Evolutionary conservation across 345 rosid genomes (phyloP), one percentile per base, ranked within the genome.

Genomic region (Cochlearia excelsa): DNA sequence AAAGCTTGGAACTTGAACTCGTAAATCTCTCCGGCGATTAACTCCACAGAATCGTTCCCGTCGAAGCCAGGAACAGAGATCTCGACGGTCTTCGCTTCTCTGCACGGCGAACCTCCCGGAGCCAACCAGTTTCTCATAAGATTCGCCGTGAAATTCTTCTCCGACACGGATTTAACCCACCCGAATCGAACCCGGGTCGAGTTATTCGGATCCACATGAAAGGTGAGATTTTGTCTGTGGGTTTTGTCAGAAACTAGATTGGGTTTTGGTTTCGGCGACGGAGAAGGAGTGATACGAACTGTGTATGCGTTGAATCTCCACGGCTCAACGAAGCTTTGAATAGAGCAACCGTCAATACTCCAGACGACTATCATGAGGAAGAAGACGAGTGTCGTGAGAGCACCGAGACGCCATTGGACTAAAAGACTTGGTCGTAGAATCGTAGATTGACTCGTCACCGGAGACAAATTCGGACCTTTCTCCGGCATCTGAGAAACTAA

Each of bases 331-430:
- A 88, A 73, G 73, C 59, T 71, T 66, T 65, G 77, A 35, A 88
- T 54, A 2, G 79, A 73, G 50, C 84, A 67, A 2, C 88, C 86
- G 51, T 93, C 99, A 2, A 86, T 65, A 80, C 84, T 83, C 94
- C 91, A 87, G 40, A 84, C 72, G 23, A 70, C 79, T 57, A 84
- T 66, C 91, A 83, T 69, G 7, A 75, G 80, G 38, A 80, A 61
- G 46, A 83, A 81, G 34, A 82, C 85, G 2, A 93, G 67, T 62
- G 84, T 78, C 5, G 84, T 77, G 3, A 89, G 73, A 10, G 82
- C 70, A 53, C 86, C 81, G 51, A 93, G 77, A 40, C 97, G 78
- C 89, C 91, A 83, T 72, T 82, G 90, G 69, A 75, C 77, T 33
- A 81, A 11, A 28, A 69, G 83, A 6, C 67, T 75, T 9, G 85